Base-by-base conservation (phyloP, 257 asterid species). In the Nicotiana attenuata region DNA sequence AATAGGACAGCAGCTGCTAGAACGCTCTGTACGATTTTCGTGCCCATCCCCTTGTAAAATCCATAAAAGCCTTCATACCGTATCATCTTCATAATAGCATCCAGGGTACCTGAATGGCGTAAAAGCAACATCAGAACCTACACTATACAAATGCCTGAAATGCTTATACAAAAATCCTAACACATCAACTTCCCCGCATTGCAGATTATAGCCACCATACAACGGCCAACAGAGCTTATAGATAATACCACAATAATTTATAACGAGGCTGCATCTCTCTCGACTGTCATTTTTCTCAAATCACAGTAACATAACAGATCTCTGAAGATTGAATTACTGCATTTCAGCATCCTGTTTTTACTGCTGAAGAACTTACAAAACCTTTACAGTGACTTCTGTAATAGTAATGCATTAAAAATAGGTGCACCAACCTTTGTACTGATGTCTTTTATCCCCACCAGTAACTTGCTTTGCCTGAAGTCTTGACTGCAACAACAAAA, bases 1-100 rank as follows among this genome's bases (percentile, higher is more conserved):
- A 96, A 96, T 65, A 96, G 88, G 80, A 96, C 92, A 20, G 99
- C 99, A 55, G 97, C 99, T 16, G 98, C 99, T 69, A 96, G 93
- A 82, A 96, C 97, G 50, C 99, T 94, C 84, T 96, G 99, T 5
- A 93, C 98, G 3, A 96, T 92, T 87, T 96, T 96, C 5, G 99
- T 96, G 83, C 97, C 86, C 98, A 94, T 94, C n/a, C 98, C 99
- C 77, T 91, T 91, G 96, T 90, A 96, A 85, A 92, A 94, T 50
- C 98, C 97, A 28, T 90, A 59, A 66, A 90, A 82, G 10, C 99
- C 99, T 87, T 96, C 98, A 10, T 96, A 86, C 2, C 77, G 92
- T 82, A 94, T 89, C 94, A 96, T 96, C 92, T 96, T 96, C 86
- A 90, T 20, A 10, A 94, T 89, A 56, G 98, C 99, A 80, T 96